These are phyloP conservation scores for Aspergillus latus DNA, from an alignment of 2,329 filamentous ascomycete species.

Conservation along the genomic window DNA sequence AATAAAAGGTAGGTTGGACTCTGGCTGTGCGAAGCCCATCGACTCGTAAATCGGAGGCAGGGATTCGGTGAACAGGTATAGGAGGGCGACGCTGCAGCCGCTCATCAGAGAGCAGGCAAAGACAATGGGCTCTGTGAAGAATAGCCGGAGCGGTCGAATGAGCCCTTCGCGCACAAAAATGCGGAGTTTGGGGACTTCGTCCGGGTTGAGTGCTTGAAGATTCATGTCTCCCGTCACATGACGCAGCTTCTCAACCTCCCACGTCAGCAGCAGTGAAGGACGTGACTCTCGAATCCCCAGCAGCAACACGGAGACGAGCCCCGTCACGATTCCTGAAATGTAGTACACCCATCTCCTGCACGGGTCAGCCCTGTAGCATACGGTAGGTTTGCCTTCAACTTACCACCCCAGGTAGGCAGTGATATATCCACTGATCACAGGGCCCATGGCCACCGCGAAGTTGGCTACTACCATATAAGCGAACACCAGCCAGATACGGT, in stretches of 20 bases:
- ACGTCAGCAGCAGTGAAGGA: conserved; percentile 42
- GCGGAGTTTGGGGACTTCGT: conserved; percentile 35
- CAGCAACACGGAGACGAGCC: conserved; percentile 32
- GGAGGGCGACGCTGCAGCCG: conserved; percentile 43
- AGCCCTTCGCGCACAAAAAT: conserved; percentile 40
- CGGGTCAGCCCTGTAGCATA: too few species aligned
- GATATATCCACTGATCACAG: conserved; percentile 45
- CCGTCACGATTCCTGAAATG: conserved; percentile 40
- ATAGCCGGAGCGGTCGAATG: conserved; percentile 42
- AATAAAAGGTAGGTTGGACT: conserved; percentile 44
- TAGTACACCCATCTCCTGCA: conserved; percentile 49
- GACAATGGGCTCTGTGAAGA: conserved; percentile 50
- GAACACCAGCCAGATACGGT: conserved; percentile 48
- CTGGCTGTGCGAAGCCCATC: conserved; percentile 33
- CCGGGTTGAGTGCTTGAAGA: conserved; percentile 38
- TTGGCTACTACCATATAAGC: conserved; percentile 44
- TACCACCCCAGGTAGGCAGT: conserved; percentile 38
- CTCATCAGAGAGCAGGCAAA: conserved; percentile 44
- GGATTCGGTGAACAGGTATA: conserved; percentile 52
- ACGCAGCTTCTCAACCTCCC: conserved; percentile 30
- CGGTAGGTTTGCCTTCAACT: conserved; percentile 8
- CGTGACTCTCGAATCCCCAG: conserved; percentile 45
- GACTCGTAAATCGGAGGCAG: conserved; percentile 42
- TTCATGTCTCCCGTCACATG: conserved; percentile 24
- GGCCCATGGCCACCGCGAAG: conserved; percentile 44